Evolutionary conservation across 805 yeast genomes (phyloP).

Genomic region (Tetrapisispora namnaoensis): DNA sequence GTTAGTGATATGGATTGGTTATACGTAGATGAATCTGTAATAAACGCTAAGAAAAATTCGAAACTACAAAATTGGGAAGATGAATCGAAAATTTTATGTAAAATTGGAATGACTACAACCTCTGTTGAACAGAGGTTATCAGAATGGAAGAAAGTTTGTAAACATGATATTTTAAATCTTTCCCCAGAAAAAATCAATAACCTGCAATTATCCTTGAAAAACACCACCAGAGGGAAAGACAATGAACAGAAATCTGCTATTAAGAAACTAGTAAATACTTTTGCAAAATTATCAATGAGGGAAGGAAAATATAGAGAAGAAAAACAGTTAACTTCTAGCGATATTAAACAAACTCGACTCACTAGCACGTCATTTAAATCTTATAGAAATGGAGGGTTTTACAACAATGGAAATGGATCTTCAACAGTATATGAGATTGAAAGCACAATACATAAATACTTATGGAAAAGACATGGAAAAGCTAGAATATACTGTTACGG

Average conservation of each 20-base stretch:
- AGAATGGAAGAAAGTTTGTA: conserved; percentile 24
- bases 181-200: conserved; percentile 17
- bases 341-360: neutral
- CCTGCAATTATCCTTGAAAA: neutral
- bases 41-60: neutral
- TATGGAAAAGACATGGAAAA: conserved; percentile 25
- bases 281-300: neutral
- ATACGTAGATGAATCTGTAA: conserved; percentile 1
- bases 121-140: conserved; percentile 17
- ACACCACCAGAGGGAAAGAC: neutral
- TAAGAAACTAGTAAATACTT: conserved; percentile 4
- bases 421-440: conserved; percentile 15
- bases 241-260: conserved; percentile 6
- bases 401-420: conserved; percentile 10
- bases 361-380: neutral
- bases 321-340: neutral
- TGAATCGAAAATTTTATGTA: conserved; percentile 16
- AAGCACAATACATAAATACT: conserved; percentile 14
- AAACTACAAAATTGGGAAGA: conserved; percentile 13
- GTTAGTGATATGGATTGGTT: neutral
- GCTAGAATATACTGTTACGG: conserved; percentile 24
- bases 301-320: neutral
- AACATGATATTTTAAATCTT: conserved; percentile 19
- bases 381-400: conserved; percentile 21
- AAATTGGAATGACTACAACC: conserved; percentile 27